Evolutionary conservation across 371 early-diverging fungal genomes (phyloP).

Genomic region (Phascolomyces articulosus): DNA sequence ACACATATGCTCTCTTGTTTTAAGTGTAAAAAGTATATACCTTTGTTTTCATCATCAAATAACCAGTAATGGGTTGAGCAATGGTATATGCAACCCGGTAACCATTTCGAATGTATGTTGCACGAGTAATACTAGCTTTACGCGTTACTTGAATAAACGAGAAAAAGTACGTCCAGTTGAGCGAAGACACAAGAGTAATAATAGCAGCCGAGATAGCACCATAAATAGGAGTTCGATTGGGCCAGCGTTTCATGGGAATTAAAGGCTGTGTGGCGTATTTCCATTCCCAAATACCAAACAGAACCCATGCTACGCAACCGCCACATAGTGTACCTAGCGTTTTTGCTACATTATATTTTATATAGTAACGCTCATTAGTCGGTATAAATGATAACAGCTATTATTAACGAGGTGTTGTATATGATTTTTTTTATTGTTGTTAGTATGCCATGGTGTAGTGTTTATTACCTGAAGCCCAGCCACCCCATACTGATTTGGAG

Average conservation of each 20-base stretch:
- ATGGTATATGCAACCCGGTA: slow-evolving; percentile 38
- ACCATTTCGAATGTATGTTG: slow-evolving; percentile 40
- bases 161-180: slow-evolving; percentile 45
- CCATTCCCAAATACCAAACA: slow-evolving; percentile 47
- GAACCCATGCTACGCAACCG: slow-evolving; percentile 13
- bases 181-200: slow-evolving; percentile 42
- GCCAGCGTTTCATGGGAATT: slow-evolving; percentile 46
- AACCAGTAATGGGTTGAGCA: slow-evolving; percentile 32
- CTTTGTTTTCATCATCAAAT: slow-evolving; percentile 42
- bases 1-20: too few relatives aligned
- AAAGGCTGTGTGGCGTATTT: slow-evolving; percentile 42
- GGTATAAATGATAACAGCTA: too few relatives aligned
- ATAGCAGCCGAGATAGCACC: slow-evolving; percentile 42
- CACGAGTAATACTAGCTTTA: slow-evolving; percentile 18
- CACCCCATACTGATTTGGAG: slow-evolving; percentile 39
- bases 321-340: not conserved
- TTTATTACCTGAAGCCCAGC: slow-evolving; percentile 38
- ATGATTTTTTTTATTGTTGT: too few relatives aligned
- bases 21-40: too few relatives aligned
- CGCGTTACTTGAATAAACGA: slow-evolving; percentile 51
- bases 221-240: slow-evolving; percentile 40
- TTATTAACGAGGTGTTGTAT: too few relatives aligned
- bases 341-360: not conserved
- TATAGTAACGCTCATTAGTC: not conserved
- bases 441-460: too few relatives aligned